Base-by-base conservation (phyloP, 108 stramenopile species). In the Nitzschia palea region DNA sequence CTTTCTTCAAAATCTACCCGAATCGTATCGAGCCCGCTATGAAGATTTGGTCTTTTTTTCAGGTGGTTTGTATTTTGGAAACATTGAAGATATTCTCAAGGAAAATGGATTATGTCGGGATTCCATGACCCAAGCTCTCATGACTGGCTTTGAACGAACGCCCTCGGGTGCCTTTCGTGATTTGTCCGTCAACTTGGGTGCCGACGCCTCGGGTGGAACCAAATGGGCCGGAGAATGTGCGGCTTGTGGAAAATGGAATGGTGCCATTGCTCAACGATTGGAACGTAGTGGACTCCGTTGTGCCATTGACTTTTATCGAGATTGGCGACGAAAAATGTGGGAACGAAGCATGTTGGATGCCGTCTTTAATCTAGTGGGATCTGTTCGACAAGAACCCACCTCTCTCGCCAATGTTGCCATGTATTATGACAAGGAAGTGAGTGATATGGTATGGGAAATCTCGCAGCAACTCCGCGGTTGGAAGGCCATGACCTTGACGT, bases 301-400 rank as follows among this genome's bases (percentile, higher is more conserved):
- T 33, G 71, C 74, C 51, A 77, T 72, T 2, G 83, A 70, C 28
- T 93, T 93, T 71, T 93, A 93, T 67, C 67, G 91, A 29, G 91
- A 93, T 56, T 93, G 88, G 88, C 73, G 87, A 65, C 76, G 91
- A 28, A 69, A 66, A 44, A 93, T 93, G 88, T 92, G 91, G 91
- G 91, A 92, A 58, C 70, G 87, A 23, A 82, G 68, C 36, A 48
- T 77, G 5, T 76, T 76, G 64, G 88, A 89, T 80, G 85, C 80
- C 51, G 76, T 87, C 5, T 87, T 83, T 44, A 77, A 88, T 68
- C 58, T 93, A 33, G 72, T 88, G 42, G 90, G 91, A 28, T 67
- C 73, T 28, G 88, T 93, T 6, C 81, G 91, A 3, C 67, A 80
- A 8, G 83, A 88, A 55, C 64, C 78, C 10, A 93, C 91, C n/a